A percentile compares a stretch with the other conserved stretches of the same genome.
These are phyloP conservation scores for Haberlea rhodopensis DNA, from an alignment of 257 asterid species.

Conservation along the genomic window DNA sequence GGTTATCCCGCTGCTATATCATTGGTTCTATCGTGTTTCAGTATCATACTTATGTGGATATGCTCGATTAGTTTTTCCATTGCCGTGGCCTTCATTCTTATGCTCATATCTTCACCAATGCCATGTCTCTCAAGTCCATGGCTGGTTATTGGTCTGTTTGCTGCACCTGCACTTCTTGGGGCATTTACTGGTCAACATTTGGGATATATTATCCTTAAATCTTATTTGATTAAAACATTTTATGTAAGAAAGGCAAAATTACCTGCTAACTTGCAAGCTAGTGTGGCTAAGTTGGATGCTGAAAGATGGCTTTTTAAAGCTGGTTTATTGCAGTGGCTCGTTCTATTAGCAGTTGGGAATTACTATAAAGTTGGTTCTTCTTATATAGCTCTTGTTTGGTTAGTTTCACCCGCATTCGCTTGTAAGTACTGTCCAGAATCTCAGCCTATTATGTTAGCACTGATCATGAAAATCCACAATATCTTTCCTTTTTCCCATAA, in stretches of 20 bases:
- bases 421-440: constrained; percentile 56
- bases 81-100: constrained; percentile 58
- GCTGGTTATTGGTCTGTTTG: constrained; percentile 75
- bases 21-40: constrained; percentile 54
- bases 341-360: constrained; percentile 62
- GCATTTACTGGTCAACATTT: constrained; percentile 83
- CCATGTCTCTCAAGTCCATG: constrained; percentile 81
- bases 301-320: constrained; percentile 95
- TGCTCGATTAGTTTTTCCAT: constrained; percentile 55
- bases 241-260: constrained; percentile 42
- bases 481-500: neutral
- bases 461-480: neutral
- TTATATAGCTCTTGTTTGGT: constrained; percentile 84
- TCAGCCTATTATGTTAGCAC: constrained; percentile 2
- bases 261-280: constrained; percentile 43
- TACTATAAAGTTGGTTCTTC: constrained; percentile 70
- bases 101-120: constrained; percentile 65
- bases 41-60: constrained; percentile 81
- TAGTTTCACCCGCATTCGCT: constrained; percentile 87
- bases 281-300: constrained; percentile 79
- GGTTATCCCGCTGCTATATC: constrained; percentile 69
- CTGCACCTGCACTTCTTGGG: constrained; percentile 90
- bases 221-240: constrained; percentile 45
- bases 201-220: constrained; percentile 57
- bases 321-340: constrained; percentile 82